Evolutionary conservation across 2,329 filamentous ascomycete species (phyloP).

Genomic region (Aspergillus fijiensis): DNA sequence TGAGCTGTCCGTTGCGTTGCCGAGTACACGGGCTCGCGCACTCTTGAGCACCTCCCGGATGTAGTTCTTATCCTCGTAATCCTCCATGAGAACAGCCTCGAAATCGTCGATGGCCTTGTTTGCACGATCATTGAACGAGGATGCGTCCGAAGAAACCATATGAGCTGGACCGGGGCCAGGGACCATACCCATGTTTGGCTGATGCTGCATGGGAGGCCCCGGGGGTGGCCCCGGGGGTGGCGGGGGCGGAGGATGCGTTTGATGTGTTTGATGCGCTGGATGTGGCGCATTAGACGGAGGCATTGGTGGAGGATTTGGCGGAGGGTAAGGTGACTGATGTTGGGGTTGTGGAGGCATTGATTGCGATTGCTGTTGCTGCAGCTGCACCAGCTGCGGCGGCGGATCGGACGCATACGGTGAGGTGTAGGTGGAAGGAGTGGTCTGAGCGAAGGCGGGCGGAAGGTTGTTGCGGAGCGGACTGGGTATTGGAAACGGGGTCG

Average conservation of each 20-base stretch:
- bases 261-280: constrained; percentile 9
- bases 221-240: constrained; percentile 16
- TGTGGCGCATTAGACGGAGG: constrained; percentile 17
- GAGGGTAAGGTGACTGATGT: constrained; percentile 28
- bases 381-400: constrained; percentile 33
- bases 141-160: constrained; percentile 29
- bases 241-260: constrained; percentile 20
- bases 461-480: constrained; percentile 40
- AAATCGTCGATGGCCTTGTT: constrained; percentile 48
- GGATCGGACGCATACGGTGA: constrained; percentile 44
- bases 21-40: constrained; percentile 42
- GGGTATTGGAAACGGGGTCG: constrained; percentile 38
- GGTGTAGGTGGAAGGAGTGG: constrained; percentile 39
- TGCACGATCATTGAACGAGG: constrained; percentile 42
- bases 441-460: constrained; percentile 40
- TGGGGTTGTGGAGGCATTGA: constrained; percentile 21
- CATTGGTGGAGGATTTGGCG: constrained; percentile 17
- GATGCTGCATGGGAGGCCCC: constrained; percentile 21
- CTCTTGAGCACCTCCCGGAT: constrained; percentile 46
- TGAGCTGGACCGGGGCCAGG: constrained; percentile 17
- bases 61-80: constrained; percentile 48
- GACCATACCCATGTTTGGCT: constrained; percentile 18
- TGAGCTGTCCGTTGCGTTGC: constrained; percentile 42
- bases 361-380: constrained; percentile 32
- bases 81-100: constrained; percentile 46